Evolutionary conservation across 805 yeast genomes (phyloP), one percentile per base, ranked within the genome.

Genomic region (Metahyphopichia silvanorum): DNA sequence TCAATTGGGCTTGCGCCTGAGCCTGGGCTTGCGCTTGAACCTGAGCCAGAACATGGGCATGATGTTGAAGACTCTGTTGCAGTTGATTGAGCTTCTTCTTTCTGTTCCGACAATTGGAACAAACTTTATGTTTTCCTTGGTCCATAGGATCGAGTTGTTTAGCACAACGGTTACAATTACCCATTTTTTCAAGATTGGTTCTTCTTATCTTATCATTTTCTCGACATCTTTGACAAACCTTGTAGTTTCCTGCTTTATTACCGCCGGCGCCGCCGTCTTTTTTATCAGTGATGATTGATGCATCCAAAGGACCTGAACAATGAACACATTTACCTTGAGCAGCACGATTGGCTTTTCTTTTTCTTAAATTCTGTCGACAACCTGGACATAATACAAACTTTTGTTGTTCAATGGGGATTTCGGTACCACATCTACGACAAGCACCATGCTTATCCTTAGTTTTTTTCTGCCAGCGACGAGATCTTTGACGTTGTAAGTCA

Each of bases 321-420:
- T 80, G 86, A 11, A 80, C 82, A 57, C 86, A 80, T 44, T 71
- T 71, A 1, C 86, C 86, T 42, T 68, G 71, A 9, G 77, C 76
- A 5, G 76, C 82, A 25, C 86, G 60, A 33, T 65, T 69, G 1
- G 77, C 76, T 46, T 80, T 80, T 29, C 77, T 59, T 2, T 69
- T 58, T 40, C 86, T 60, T 20, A 79, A 57, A 24, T 71, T 68
- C 43, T 62, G 66, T 25, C 86, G 63, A 46, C 86, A 80, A 26
- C 63, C 65, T 4, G 78, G 77, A 55, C 86, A 80, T 28, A 80
- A 55, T 0, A 77, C 85, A 52, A 55, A 80, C 33, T 70, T 66
- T 24, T 63, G 60, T 32, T 71, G 73, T 15, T 72, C 77, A 0
- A 53, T 52, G 0, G 82, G 75, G 21, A 79, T 74, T 6, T 57